These are phyloP conservation scores for Galeopsis tetrahit DNA, from an alignment of 257 asterid species.

Conservation along the genomic window DNA sequence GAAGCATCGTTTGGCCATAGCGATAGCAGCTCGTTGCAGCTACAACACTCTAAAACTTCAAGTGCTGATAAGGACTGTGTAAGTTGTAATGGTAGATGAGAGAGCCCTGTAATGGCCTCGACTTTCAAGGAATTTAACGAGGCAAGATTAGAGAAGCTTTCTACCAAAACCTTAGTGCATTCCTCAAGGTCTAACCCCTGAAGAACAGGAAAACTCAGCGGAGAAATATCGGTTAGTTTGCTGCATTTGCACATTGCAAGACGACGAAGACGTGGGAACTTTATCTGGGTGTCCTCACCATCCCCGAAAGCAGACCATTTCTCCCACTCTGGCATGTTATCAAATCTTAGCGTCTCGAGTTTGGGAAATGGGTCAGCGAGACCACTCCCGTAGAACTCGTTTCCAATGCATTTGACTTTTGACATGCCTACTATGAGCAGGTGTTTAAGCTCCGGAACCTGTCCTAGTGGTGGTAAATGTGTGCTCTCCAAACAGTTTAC, in stretches of 20 bases:
- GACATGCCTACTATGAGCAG: conserved; percentile 57
- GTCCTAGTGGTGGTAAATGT: conserved; percentile 65
- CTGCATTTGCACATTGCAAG: conserved; percentile 63
- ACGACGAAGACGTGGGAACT: conserved; percentile 55
- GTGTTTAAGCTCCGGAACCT: conserved; percentile 59
- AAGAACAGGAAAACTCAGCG: conserved; percentile 56
- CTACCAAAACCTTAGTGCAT: conserved; percentile 52
- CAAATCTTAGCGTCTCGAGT: conserved; percentile 62
- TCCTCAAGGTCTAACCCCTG: conserved; percentile 55
- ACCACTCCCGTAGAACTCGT: conserved; percentile 54
- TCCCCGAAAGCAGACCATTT: conserved; percentile 51
- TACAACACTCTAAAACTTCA: conserved; percentile 65
- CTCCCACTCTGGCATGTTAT: conserved; percentile 66
- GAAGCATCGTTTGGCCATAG: conserved; percentile 53
- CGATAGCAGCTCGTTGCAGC: conserved; percentile 53
- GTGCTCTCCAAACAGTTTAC: conserved; percentile 49
- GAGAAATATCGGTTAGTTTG: conserved; percentile 49
- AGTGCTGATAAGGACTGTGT: conserved; percentile 47
- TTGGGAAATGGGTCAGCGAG: conserved; percentile 48
- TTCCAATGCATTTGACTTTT: conserved; percentile 51
- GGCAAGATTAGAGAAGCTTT: conserved; percentile 48
- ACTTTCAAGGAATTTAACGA: conserved; percentile 55
- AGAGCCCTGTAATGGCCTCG: conserved; percentile 54
- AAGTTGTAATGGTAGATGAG: conserved; percentile 52
- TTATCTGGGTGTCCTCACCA: conserved; percentile 29